These are phyloP conservation scores for Coniella vitis DNA, from an alignment of 2,329 filamentous ascomycete species.

Conservation along the genomic window DNA sequence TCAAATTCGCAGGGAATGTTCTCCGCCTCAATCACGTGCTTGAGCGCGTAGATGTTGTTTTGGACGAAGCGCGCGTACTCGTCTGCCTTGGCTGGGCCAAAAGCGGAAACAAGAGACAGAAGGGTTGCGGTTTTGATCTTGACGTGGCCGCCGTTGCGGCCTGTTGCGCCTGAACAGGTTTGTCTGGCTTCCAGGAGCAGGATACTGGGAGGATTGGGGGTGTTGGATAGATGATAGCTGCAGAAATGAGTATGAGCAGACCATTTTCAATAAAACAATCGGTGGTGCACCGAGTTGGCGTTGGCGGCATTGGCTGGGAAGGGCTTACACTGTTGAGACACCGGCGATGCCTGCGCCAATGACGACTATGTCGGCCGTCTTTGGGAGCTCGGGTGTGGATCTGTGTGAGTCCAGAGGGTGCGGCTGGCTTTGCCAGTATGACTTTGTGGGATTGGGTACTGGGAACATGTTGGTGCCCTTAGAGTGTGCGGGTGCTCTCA, in stretches of 20 bases:
- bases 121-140: slow-evolving; percentile 5
- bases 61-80: slow-evolving; percentile 9
- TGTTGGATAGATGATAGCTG: slow-evolving; percentile 11
- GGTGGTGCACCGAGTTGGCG: background rate
- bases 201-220: slow-evolving; percentile 3
- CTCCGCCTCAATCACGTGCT: slow-evolving; percentile 10
- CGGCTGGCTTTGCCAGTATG: slow-evolving; percentile 14
- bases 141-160: slow-evolving; percentile 13
- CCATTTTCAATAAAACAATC: background rate
- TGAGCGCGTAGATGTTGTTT: slow-evolving; percentile 7
- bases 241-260: background rate
- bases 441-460: slow-evolving; percentile 9
- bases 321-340: slow-evolving; percentile 12
- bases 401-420: slow-evolving; percentile 12
- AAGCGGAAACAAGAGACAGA: background rate
- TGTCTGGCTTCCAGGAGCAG: slow-evolving; percentile 13
- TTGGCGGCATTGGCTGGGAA: no score
- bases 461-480: background rate
- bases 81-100: slow-evolving; percentile 1
- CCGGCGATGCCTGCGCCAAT: slow-evolving; percentile 13
- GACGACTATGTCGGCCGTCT: slow-evolving; percentile 4
- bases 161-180: slow-evolving; percentile 14
- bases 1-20: slow-evolving; percentile 10
- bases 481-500: no score
- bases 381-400: slow-evolving; percentile 8